Evolutionary conservation across 495 filamentous ascomycete species (phyloP).

Genomic region (Collariella sp.): DNA sequence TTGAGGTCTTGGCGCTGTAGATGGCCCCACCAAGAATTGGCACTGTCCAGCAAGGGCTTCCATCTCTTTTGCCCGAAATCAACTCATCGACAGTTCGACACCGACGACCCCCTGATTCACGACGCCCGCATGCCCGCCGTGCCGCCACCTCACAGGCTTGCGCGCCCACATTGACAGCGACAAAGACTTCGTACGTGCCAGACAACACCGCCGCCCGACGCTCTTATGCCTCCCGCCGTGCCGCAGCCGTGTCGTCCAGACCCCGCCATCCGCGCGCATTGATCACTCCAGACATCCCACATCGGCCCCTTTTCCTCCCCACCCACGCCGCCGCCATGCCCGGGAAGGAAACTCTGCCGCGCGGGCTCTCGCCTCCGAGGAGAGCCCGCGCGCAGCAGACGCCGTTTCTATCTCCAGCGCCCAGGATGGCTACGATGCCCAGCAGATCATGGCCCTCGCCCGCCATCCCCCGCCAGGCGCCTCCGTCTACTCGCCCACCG

Average conservation of each 20-base stretch:
- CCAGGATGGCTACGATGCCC: slow-evolving; percentile 43
- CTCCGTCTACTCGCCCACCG: slow-evolving; percentile 38
- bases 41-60: too few relatives aligned
- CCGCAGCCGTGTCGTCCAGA: not conserved
- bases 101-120: too few relatives aligned
- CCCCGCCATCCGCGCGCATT: not conserved
- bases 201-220: not conserved
- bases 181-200: not conserved
- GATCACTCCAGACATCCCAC: too few relatives aligned
- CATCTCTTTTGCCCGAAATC: too few relatives aligned
- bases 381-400: slow-evolving; percentile 11
- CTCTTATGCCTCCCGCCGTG: not conserved
- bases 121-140: too few relatives aligned
- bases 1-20: too few relatives aligned
- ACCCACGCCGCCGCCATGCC: not conserved
- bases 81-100: too few relatives aligned
- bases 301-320: not conserved
- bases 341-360: slow-evolving; percentile 11
- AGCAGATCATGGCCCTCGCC: slow-evolving; percentile 52
- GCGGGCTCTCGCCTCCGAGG: slow-evolving; percentile 4
- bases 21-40: too few relatives aligned
- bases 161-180: too few relatives aligned
- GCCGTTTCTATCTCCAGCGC: slow-evolving; percentile 7
- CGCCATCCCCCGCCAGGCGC: slow-evolving; percentile 61
- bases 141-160: too few relatives aligned